Conservation (phyloP, 495 filamentous ascomycete species). For the Penicillium goetzii region DNA sequence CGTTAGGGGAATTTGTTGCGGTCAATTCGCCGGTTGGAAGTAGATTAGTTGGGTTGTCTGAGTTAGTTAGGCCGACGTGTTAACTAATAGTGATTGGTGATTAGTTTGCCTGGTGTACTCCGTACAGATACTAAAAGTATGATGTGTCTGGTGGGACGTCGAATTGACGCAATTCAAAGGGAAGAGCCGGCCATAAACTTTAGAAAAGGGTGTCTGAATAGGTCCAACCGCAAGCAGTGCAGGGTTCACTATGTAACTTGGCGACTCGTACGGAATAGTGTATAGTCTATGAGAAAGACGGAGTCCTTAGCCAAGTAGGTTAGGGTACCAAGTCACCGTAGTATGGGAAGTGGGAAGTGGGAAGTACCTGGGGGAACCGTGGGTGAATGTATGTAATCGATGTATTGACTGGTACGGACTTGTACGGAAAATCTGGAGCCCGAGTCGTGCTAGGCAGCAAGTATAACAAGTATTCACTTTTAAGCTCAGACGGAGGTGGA, state of each 20-base stretch:
- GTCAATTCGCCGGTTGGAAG: constrained; percentile 4
- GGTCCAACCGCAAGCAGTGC: neutral
- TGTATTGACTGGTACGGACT: neutral
- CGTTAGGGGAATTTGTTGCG: constrained; percentile 4
- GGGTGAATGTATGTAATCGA: neutral
- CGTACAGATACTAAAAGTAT: no score
- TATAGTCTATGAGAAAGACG: no score
- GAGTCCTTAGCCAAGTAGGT: neutral
- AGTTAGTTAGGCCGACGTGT: neutral
- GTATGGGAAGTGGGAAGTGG: no score
- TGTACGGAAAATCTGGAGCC: no score
- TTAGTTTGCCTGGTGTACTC: no score
- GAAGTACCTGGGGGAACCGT: constrained; percentile 3
- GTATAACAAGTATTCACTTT: neutral
- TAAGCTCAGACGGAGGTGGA: neutral
- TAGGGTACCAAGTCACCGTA: neutral
- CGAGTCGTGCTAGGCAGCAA: neutral
- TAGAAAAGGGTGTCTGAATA: neutral
- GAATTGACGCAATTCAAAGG: constrained; percentile 3
- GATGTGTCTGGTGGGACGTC: neutral
- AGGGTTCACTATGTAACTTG: neutral
- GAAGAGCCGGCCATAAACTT: neutral
- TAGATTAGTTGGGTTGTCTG: neutral
- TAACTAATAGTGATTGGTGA: neutral
- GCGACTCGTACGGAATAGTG: no score